These are phyloP conservation scores for Lojkania enalia DNA, from an alignment of 2,329 filamentous ascomycete genomes.

Conservation along the genomic window DNA sequence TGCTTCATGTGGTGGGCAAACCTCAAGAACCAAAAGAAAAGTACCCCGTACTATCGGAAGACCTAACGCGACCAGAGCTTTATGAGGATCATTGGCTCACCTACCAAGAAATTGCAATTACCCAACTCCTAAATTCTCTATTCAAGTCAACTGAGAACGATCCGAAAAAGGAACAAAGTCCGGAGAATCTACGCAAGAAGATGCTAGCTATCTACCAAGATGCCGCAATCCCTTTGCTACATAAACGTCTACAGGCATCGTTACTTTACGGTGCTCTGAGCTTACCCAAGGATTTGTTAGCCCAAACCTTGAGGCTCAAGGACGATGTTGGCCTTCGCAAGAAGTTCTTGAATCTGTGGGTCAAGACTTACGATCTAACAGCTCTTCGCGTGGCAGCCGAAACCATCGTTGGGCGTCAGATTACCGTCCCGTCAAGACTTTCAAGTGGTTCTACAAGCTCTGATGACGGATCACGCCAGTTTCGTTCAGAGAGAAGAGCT, in stretches of 20 bases:
- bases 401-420: slow-evolving; percentile 60
- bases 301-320: slow-evolving; percentile 51
- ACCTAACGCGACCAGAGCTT: slow-evolving; percentile 59
- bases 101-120: slow-evolving; percentile 64
- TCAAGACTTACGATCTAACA: slow-evolving; percentile 59
- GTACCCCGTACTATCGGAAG: slow-evolving; percentile 59
- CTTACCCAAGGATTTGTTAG: slow-evolving; percentile 56
- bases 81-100: slow-evolving; percentile 67
- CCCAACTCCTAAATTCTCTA: slow-evolving; percentile 62
- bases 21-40: slow-evolving; percentile 35
- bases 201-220: slow-evolving; percentile 60
- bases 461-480: slow-evolving; percentile 39
- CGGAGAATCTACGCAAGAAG: slow-evolving; percentile 48
- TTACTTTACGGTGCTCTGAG: slow-evolving; percentile 61
- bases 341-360: slow-evolving; percentile 61
- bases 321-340: slow-evolving; percentile 62
- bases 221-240: slow-evolving; percentile 53
- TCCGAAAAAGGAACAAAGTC: slow-evolving; percentile 31
- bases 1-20: slow-evolving; percentile 39
- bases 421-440: slow-evolving; percentile 43
- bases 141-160: slow-evolving; percentile 47
- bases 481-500: slow-evolving; percentile 45
- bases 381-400: slow-evolving; percentile 59
- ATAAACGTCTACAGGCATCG: slow-evolving; percentile 62
- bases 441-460: slow-evolving; percentile 42